phyloP scores from a whole-genome alignment of 2,329 filamentous ascomycete species.

The Bipolaris oryzae region DNA sequence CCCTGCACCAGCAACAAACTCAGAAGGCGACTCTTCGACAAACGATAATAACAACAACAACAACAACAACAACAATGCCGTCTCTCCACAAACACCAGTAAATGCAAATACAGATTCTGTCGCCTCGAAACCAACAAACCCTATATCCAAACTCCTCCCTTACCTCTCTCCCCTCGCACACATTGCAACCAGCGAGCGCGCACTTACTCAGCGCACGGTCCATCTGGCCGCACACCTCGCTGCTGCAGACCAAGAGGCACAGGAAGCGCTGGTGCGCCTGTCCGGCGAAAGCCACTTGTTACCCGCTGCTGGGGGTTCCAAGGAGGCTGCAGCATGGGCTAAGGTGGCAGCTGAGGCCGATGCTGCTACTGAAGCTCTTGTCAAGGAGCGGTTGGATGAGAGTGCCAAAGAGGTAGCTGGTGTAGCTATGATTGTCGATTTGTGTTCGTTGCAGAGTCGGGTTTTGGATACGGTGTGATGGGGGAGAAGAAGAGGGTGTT shows the following conservation, averaged over 20 bases:
- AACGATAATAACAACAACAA: no score
- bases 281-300: slow-evolving; percentile 49
- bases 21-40: not conserved
- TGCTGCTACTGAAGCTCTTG: slow-evolving; percentile 22
- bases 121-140: slow-evolving; percentile 5
- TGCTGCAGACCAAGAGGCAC: slow-evolving; percentile 36
- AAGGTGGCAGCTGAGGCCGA: slow-evolving; percentile 32
- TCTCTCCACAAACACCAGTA: not conserved
- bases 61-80: no score
- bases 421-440: slow-evolving; percentile 35
- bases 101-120: slow-evolving; percentile 9
- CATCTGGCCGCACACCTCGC: slow-evolving; percentile 44
- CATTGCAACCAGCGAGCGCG: slow-evolving; percentile 34
- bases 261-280: slow-evolving; percentile 40
- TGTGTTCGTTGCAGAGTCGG: slow-evolving; percentile 37
- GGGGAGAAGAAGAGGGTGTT: no score
- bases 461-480: slow-evolving; percentile 9
- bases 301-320: slow-evolving; percentile 33
- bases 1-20: not conserved
- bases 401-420: slow-evolving; percentile 32
- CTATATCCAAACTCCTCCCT: slow-evolving; percentile 38
- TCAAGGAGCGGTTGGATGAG: slow-evolving; percentile 28
- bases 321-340: slow-evolving; percentile 36
- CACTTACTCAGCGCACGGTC: slow-evolving; percentile 43
- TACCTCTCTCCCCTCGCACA: slow-evolving; percentile 37